A percentile compares a stretch with the other conserved stretches of the same genome.
phyloP scores from a whole-genome alignment of 2,329 filamentous ascomycete species.

The Tolypocladium album region DNA sequence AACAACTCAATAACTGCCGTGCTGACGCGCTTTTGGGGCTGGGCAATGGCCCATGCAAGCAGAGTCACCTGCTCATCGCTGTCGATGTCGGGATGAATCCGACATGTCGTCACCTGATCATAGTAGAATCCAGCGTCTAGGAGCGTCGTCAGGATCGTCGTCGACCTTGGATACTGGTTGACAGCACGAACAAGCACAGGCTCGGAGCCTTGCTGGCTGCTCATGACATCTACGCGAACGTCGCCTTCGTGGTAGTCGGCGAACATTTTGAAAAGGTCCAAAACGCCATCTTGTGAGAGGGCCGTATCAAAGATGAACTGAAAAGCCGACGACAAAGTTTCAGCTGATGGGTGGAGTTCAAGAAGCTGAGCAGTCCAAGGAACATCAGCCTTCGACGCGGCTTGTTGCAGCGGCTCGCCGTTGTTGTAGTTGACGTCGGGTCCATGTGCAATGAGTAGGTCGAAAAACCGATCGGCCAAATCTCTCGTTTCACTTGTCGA shows the following conservation, averaged over 20 bases:
- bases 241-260: constrained; percentile 36
- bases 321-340: constrained; percentile 41
- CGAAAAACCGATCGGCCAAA: constrained; percentile 34
- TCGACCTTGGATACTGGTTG: constrained; percentile 42
- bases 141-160: constrained; percentile 38
- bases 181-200: constrained; percentile 43
- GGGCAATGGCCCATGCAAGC: constrained; percentile 49
- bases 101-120: constrained; percentile 36
- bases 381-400: constrained; percentile 39
- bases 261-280: constrained; percentile 41
- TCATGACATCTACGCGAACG: constrained; percentile 39
- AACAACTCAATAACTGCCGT: constrained; percentile 46
- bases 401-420: constrained; percentile 42
- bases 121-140: constrained; percentile 49
- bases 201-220: constrained; percentile 26
- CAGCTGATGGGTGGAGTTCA: constrained; percentile 34
- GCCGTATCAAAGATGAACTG: constrained; percentile 43
- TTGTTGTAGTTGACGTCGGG: constrained; percentile 39
- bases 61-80: constrained; percentile 45
- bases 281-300: constrained; percentile 35
- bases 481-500: constrained; percentile 24
- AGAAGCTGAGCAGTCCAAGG: constrained; percentile 40
- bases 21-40: constrained; percentile 53
- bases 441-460: constrained; percentile 23
- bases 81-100: constrained; percentile 32